phyloP scores from a whole-genome alignment of 345 rosid species.

The Syzygium aromaticum region DNA sequence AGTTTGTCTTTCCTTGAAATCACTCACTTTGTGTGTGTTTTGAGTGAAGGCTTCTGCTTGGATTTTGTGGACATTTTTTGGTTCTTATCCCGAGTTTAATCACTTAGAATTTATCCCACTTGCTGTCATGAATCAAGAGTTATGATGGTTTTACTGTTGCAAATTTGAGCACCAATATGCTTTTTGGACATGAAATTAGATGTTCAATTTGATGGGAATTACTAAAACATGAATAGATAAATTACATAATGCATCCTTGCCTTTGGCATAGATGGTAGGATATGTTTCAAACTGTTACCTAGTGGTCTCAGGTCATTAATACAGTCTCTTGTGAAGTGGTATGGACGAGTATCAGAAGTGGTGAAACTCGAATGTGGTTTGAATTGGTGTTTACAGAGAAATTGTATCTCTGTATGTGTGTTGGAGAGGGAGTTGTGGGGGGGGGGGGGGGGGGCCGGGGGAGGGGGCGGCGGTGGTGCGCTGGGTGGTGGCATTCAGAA shows the following conservation, averaged over 20 bases:
- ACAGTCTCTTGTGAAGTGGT: background rate
- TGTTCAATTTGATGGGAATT: background rate
- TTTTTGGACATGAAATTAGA: background rate
- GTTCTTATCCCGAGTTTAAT: background rate
- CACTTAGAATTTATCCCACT: background rate
- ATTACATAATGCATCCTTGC: background rate
- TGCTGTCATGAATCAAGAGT: background rate
- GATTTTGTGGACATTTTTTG: background rate
- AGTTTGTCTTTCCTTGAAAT: background rate
- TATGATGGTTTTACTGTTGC: background rate
- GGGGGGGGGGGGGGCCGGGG: background rate
- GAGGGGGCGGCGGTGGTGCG: background rate
- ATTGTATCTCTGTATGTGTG: background rate
- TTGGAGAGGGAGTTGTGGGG: background rate
- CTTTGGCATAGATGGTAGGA: background rate
- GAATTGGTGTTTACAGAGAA: background rate
- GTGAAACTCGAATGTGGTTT: background rate
- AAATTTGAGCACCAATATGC: background rate
- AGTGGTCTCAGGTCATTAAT: background rate
- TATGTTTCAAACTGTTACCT: background rate
- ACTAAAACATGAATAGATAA: background rate
- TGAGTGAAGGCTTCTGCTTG: background rate
- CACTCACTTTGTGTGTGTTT: background rate
- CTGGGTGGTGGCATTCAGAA: background rate
- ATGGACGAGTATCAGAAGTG: background rate